Conservation (phyloP, 768 basidiomycete genomes). For the Tricholoma sp. region DNA sequence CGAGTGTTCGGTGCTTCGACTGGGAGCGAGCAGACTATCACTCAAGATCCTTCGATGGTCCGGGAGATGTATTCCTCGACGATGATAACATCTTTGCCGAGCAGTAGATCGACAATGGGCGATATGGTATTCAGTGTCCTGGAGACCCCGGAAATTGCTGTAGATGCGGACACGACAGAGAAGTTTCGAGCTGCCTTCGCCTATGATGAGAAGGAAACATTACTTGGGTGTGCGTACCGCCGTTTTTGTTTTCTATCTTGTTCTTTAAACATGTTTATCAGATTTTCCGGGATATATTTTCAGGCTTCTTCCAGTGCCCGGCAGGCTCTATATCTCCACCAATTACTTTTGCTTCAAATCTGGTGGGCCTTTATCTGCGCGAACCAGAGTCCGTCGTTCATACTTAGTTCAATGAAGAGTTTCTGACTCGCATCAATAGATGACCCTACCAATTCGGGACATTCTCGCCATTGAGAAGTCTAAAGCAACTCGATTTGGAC, state of each 20-base stretch:
- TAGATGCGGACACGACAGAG: conserved; percentile 60
- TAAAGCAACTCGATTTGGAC: conserved; percentile 85
- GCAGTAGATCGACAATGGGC: conserved; percentile 34
- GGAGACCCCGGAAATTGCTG: conserved; percentile 59
- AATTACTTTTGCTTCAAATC: conserved; percentile 96
- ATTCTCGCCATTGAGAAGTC: conserved; percentile 80
- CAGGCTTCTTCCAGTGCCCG: conserved; percentile 84
- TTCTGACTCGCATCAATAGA: conserved; percentile 43
- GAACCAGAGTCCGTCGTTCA: conserved; percentile 68
- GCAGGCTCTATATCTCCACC: conserved; percentile 85
- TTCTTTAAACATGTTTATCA: conserved; percentile 25
- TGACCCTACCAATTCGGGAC: conserved; percentile 91
- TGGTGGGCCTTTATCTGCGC: conserved; percentile 68
- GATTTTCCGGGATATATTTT: conserved; percentile 91
- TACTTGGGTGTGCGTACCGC: conserved; percentile 76
- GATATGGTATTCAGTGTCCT: conserved; percentile 80
- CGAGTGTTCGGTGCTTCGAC: conserved; percentile 32
- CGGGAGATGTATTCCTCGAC: conserved; percentile 58
- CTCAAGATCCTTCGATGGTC: conserved; percentile 33
- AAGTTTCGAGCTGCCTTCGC: conserved; percentile 84
- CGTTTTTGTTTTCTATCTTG: background rate
- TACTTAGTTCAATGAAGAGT: background rate
- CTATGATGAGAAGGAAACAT: conserved; percentile 79
- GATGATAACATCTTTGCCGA: conserved; percentile 21
- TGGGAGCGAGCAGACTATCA: conserved; percentile 20